These are phyloP conservation scores for Angomonas desouzai DNA, from an alignment of 208 protist species.

Conservation along the genomic window DNA sequence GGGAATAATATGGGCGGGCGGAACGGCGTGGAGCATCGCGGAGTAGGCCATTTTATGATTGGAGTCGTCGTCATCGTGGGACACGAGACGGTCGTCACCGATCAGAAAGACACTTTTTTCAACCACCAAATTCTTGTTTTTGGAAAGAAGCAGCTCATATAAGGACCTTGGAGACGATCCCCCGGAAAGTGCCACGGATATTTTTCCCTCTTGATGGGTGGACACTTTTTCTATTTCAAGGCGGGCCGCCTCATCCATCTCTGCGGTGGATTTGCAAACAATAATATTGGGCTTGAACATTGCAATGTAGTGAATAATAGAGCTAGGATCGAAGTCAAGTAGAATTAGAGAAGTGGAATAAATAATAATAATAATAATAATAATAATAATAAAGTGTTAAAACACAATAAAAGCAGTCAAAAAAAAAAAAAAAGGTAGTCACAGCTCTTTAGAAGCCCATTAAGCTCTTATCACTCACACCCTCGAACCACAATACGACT, in stretches of 20 bases:
- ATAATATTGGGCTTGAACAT: conserved; percentile 36
- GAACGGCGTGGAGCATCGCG: conserved; percentile 52
- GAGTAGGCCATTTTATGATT: conserved; percentile 68
- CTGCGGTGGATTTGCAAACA: conserved; percentile 27
- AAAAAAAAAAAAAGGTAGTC: no score
- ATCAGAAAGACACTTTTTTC: conserved; percentile 50
- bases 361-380: conserved; percentile 4
- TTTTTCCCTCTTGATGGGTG: conserved; percentile 1
- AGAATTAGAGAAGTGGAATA: conserved; percentile 9
- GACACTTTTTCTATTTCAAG: conserved; percentile 33
- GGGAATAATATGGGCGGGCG: conserved; percentile 30
- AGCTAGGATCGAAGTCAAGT: no score
- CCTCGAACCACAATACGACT: no score
- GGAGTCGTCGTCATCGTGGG: conserved; percentile 36
- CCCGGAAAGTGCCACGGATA: conserved; percentile 56
- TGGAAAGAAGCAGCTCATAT: conserved; percentile 39
- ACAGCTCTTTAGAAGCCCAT: no score
- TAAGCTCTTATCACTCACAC: no score
- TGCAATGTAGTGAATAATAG: background rate
- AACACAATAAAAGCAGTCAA: no score
- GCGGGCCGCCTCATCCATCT: conserved; percentile 37
- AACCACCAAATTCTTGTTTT: conserved; percentile 38
- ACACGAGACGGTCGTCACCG: conserved; percentile 67
- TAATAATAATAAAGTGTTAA: background rate
- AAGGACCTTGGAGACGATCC: conserved; percentile 66